phyloP scores from a whole-genome alignment of 1,284 basidiomycete species.

The Rhodotorula sp. region DNA sequence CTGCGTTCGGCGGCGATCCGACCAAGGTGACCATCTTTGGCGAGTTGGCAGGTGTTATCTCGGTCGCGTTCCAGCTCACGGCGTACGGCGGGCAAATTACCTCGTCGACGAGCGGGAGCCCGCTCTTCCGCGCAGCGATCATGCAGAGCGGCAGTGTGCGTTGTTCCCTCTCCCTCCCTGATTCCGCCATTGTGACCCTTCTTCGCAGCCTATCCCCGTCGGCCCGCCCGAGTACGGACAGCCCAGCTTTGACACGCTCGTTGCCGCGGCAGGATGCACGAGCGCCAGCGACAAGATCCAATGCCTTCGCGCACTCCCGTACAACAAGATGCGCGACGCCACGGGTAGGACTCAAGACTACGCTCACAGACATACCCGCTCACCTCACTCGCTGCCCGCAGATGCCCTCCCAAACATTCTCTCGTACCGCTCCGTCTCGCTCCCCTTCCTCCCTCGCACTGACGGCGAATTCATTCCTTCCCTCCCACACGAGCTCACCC shows the following conservation, averaged over 20 bases:
- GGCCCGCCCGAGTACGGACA: constrained; percentile 44
- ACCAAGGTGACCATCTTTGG: constrained; percentile 50
- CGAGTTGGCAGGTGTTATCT: constrained; percentile 50
- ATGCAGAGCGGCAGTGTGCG: constrained; percentile 48
- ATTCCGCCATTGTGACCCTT: too few species aligned
- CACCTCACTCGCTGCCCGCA: background rate
- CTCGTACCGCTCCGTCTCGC: constrained; percentile 14
- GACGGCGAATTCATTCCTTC: constrained; percentile 51
- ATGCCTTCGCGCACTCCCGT: constrained; percentile 48
- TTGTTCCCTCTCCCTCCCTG: too few species aligned
- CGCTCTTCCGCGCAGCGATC: constrained; percentile 52
- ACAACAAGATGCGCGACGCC: constrained; percentile 45
- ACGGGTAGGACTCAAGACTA: constrained; percentile 4
- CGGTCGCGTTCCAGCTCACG: constrained; percentile 43
- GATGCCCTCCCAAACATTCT: constrained; percentile 20
- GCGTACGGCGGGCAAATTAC: constrained; percentile 32
- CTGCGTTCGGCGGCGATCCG: constrained; percentile 55
- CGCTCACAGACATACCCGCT: constrained; percentile 41
- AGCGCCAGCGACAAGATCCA: constrained; percentile 38
- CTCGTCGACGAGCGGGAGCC: constrained; percentile 22
- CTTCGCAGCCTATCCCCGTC: constrained; percentile 14
- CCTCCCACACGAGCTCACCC: constrained; percentile 48
- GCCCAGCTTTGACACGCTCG: constrained; percentile 46
- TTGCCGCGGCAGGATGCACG: constrained; percentile 32
- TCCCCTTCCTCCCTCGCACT: constrained; percentile 43